These are phyloP conservation scores for Gossypium ekmanianum DNA, from an alignment of 345 rosid species.

Conservation along the genomic window DNA sequence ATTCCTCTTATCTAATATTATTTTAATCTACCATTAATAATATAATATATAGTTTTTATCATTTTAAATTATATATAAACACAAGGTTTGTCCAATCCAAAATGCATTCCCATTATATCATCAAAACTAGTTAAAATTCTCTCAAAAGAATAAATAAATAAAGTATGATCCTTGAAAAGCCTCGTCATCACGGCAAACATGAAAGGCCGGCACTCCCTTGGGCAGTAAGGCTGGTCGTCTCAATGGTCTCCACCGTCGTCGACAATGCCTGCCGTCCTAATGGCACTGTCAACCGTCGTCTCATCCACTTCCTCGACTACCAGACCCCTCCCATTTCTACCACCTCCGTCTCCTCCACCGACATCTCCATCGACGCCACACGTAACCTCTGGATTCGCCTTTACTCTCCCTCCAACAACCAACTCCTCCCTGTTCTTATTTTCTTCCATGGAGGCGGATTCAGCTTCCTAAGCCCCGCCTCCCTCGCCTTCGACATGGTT, in stretches of 20 bases:
- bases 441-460: constrained; percentile 93
- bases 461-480: constrained; percentile 51
- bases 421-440: constrained; percentile 53
- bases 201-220: constrained; percentile 43
- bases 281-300: constrained; percentile 66
- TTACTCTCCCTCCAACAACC: constrained; percentile 31
- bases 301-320: constrained; percentile 47
- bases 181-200: not conserved
- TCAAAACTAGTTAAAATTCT: not conserved
- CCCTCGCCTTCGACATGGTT: constrained; percentile 43
- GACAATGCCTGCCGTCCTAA: constrained; percentile 40
- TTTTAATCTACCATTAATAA: too few relatives aligned
- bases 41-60: too few relatives aligned
- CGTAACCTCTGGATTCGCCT: constrained; percentile 83
- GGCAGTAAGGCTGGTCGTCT: constrained; percentile 46
- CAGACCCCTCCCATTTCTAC: constrained; percentile 41
- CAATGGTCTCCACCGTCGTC: constrained; percentile 33
- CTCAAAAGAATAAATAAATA: not conserved
- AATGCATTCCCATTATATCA: not conserved
- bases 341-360: constrained; percentile 49
- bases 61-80: too few relatives aligned
- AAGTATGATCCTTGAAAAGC: not conserved
- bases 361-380: constrained; percentile 46
- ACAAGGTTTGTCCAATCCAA: too few relatives aligned
- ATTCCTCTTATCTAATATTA: too few relatives aligned